Evolutionary conservation across 176 grass and related monocot species (phyloP).

Genomic region (Triticum monococcum): DNA sequence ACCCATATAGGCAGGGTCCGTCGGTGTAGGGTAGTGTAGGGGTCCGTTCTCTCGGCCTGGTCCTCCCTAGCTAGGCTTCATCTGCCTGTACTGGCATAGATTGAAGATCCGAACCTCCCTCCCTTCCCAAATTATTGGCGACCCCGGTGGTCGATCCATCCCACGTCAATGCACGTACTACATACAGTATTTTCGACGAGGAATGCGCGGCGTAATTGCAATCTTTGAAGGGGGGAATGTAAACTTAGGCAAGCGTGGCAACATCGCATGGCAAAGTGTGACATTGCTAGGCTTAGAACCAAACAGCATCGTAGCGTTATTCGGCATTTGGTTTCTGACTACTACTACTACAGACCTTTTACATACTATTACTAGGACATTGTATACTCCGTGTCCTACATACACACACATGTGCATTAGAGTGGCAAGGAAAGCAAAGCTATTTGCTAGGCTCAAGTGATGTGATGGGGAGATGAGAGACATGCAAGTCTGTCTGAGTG

Average conservation of each 20-base stretch:
- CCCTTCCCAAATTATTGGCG: background rate
- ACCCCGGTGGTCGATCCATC: background rate
- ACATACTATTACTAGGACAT: no score
- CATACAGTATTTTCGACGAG: no score
- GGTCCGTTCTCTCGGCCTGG: background rate
- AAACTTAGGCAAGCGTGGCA: no score
- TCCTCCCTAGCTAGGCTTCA: background rate
- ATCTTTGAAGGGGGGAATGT: no score
- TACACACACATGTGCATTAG: background rate
- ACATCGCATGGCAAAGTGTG: no score
- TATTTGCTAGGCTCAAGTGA: background rate
- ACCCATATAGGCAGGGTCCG: background rate
- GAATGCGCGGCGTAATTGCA: no score
- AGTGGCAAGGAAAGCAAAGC: background rate
- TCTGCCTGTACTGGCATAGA: background rate
- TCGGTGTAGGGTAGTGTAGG: background rate
- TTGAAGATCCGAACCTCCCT: background rate
- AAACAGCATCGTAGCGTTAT: no score
- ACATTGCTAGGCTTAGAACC: no score
- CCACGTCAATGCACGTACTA: background rate
- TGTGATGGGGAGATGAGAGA: background rate
- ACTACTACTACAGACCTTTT: no score
- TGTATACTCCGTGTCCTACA: no score
- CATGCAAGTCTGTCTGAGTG: background rate
- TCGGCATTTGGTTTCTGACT: no score